Percentiles rank a stretch among this genome's conserved stretches.
phyloP scores from a whole-genome alignment of 768 basidiomycete species.

The Serpula lacrymans region DNA sequence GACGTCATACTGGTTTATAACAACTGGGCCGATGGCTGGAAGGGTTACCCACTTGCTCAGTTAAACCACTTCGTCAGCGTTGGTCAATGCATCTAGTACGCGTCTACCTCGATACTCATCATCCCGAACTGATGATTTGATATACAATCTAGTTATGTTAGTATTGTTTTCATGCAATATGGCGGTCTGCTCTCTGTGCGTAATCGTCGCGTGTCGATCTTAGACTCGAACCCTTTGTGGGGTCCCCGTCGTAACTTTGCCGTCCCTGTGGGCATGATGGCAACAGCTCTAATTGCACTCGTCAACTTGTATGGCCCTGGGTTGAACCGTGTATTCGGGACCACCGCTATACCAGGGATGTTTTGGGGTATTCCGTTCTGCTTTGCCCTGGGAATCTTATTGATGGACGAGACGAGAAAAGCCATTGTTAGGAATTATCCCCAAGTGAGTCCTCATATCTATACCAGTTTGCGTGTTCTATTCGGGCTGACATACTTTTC shows the following conservation, averaged over 20 bases:
- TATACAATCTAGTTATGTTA: slow-evolving; percentile 29
- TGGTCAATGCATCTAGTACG: slow-evolving; percentile 43
- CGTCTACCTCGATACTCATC: no score
- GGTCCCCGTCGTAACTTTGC: slow-evolving; percentile 35
- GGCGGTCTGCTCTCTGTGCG: slow-evolving; percentile 22
- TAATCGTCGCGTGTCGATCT: slow-evolving; percentile 26
- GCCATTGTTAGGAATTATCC: slow-evolving; percentile 33
- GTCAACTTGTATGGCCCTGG: slow-evolving; percentile 35
- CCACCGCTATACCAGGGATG: slow-evolving; percentile 34
- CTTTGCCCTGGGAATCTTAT: slow-evolving; percentile 34
- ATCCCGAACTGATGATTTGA: no score
- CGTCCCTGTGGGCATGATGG: slow-evolving; percentile 31
- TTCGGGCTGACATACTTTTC: neutral
- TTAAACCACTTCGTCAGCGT: slow-evolving; percentile 33
- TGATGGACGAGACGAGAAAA: slow-evolving; percentile 37
- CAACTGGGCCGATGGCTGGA: slow-evolving; percentile 36
- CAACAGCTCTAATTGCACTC: slow-evolving; percentile 27
- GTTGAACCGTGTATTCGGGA: slow-evolving; percentile 9
- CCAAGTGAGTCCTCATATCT: slow-evolving; percentile 16
- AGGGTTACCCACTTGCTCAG: slow-evolving; percentile 25
- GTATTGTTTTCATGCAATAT: slow-evolving; percentile 27
- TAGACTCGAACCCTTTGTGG: slow-evolving; percentile 29
- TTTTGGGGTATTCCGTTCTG: slow-evolving; percentile 38
- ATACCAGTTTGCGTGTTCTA: neutral
- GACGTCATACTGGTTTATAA: slow-evolving; percentile 37